These are phyloP conservation scores for Hypomyces rosellus DNA, from an alignment of 2,329 filamentous ascomycete species.

Conservation along the genomic window DNA sequence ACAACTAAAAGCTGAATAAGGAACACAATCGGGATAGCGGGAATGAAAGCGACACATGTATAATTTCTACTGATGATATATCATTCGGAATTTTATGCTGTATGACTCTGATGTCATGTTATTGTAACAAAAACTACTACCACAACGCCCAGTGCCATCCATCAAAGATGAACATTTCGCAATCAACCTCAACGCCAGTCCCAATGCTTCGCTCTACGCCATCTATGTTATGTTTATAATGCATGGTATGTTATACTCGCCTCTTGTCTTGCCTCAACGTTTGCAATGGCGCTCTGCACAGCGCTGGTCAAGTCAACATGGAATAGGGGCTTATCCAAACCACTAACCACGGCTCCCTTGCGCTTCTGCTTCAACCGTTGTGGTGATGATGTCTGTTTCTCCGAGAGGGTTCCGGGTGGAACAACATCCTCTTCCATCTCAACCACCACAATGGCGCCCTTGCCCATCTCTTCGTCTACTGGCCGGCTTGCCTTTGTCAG, in stretches of 20 bases:
- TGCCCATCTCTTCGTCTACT: conserved; percentile 33
- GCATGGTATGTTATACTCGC: not conserved
- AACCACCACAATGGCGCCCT: conserved; percentile 14
- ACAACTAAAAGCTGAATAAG: too few relatives aligned
- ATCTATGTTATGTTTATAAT: not conserved
- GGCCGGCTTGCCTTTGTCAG: conserved; percentile 6
- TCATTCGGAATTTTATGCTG: too few relatives aligned
- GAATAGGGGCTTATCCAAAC: conserved; percentile 87
- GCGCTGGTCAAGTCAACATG: conserved; percentile 89
- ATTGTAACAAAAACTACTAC: too few relatives aligned
- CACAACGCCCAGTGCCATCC: too few relatives aligned
- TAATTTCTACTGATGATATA: too few relatives aligned
- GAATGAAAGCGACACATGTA: too few relatives aligned
- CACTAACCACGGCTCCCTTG: conserved; percentile 64
- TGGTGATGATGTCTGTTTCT: conserved; percentile 29
- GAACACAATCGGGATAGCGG: too few relatives aligned
- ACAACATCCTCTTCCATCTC: conserved; percentile 23
- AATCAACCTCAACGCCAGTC: not conserved
- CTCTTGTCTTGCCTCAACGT: conserved; percentile 54
- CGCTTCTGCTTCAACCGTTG: conserved; percentile 28
- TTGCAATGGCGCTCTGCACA: conserved; percentile 78
- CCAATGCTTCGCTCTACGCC: conserved; percentile 1
- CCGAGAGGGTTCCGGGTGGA: not conserved
- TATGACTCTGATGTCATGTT: too few relatives aligned
- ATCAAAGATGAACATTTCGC: not conserved